Evolutionary conservation across 1,284 basidiomycete species (phyloP), one percentile per base, ranked within the genome.

Genomic region (Boletus holoroseus): DNA sequence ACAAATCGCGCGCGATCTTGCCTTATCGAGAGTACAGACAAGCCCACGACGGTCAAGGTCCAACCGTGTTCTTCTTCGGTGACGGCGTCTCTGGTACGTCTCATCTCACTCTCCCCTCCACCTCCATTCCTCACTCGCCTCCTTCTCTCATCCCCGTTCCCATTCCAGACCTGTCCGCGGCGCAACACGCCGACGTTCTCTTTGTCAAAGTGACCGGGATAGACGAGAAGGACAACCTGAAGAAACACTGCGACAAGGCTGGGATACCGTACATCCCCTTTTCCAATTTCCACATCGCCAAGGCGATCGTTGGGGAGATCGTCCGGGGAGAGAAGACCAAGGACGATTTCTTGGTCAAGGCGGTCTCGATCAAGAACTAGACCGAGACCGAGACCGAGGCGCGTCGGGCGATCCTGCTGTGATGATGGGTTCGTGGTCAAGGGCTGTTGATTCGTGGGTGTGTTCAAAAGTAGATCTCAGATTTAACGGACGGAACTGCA

Each of bases 41-140:
- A 20, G 71, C 76, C 28, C 76, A 94, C 36, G 64, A 76, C 3
- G 67, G 82, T 5, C 56, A 36, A 51, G 82, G 83, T 13, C 94
- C 94, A 3, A 85, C 81, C 1, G 74, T 94, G 15, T 94, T 96
- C 72, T 96, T 95, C 79, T 94, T 94, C 59, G 94, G 94, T 1
- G 94, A 97, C 65, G 94, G 94, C 40, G 94, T 95, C 48, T 91
- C 88, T 53, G 89, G 89, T 87, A 50, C 42, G 78, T 67, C 22
- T 22, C 22, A 22, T 22, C 22, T 22, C 22, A 22, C 22, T 22
- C 5, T 22, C 22, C 3, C 22, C 16, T 4, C 15, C 15, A 16
- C 3, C 15, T 8, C n/a, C 8, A 22, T n/a, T 2, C n/a, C 36
- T 18, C 13, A 5, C 8, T 20, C 5, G 20, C 8, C 0, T 3